Evolutionary conservation across 2,329 filamentous ascomycete species (phyloP), one percentile per base, ranked within the genome.

Genomic region (Lachnellula cervina): DNA sequence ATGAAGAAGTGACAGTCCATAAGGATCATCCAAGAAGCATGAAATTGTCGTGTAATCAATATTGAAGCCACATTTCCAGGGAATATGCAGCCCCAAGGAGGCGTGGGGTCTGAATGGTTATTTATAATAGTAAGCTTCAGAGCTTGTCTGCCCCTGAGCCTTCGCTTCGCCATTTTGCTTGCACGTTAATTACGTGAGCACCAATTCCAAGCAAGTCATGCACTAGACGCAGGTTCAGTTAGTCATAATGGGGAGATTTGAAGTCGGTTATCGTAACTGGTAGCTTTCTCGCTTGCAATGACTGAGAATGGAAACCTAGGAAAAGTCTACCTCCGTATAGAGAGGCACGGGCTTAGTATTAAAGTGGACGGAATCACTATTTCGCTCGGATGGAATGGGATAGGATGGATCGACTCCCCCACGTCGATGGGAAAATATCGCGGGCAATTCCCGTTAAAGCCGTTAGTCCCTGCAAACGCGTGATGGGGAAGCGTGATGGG

Each of bases 41-140:
- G 49, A 13, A 52, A 49, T 49, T 49, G 54, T 37, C 51, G 55
- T 57, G 55, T 21, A 51, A 57, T 51, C 21, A 49, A 47, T 28
- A 32, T 21, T 25, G 14, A 51, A 54, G 55, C 55, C 49, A 57
- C 55, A 48, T 43, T 48, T 44, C 35, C 14, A 38, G 13, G 32
- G 34, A n/a, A 42, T 43, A 23, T 45, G 51, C 55, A 25, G 5
- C 13, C 13, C 16, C 28, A 28, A 49, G 21, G 37, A 35, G 35
- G 47, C 44, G 44, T 21, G 28, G 44, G 28, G n/a, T 32, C 28
- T 32, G 37, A 32, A 50, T 17, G 37, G 37, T 16, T 51, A 51
- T 51, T 51, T 34, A 2, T 47, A 47, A 32, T 32, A 32, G 28
- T 47, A 47, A 21, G 44, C 44, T 28, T 17, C 44, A 47, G 44